These are phyloP conservation scores for Botrytis aclada DNA, from an alignment of 2,329 filamentous ascomycete species.

Conservation along the genomic window DNA sequence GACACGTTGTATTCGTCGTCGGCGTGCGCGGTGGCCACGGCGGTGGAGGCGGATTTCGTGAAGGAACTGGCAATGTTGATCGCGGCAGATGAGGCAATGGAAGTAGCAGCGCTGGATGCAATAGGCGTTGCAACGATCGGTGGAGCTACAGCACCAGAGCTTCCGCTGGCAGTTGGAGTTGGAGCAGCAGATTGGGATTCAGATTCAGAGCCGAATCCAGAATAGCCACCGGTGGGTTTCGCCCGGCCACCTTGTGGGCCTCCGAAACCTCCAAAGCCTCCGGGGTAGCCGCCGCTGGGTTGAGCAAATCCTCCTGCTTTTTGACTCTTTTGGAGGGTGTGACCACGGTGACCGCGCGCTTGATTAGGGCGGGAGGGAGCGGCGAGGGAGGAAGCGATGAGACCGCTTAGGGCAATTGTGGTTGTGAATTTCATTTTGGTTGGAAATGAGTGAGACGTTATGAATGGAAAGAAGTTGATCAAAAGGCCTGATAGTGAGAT, in stretches of 20 bases:
- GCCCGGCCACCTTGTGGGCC: neutral
- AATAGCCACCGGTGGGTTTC: neutral
- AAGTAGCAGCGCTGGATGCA: neutral
- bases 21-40: slow-evolving; percentile 15
- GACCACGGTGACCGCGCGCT: neutral
- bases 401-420: neutral
- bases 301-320: neutral
- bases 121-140: neutral
- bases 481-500: too few species aligned
- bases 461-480: neutral
- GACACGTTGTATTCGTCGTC: slow-evolving; percentile 35
- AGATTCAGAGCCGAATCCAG: too few species aligned
- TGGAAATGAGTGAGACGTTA: neutral
- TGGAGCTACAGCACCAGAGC: neutral
- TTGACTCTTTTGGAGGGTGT: neutral
- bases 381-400: slow-evolving; percentile 1
- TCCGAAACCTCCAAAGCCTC: neutral
- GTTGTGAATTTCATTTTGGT: neutral
- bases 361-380: neutral
- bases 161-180: too few species aligned
- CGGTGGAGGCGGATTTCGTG: neutral
- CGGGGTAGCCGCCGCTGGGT: neutral
- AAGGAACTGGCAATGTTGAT: neutral
- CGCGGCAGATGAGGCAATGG: neutral
- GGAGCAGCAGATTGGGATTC: too few species aligned